Percentiles rank a stretch among this genome's conserved stretches.
phyloP scores from a whole-genome alignment of 805 yeast species.

The Alloascoidea hylecoeti region DNA sequence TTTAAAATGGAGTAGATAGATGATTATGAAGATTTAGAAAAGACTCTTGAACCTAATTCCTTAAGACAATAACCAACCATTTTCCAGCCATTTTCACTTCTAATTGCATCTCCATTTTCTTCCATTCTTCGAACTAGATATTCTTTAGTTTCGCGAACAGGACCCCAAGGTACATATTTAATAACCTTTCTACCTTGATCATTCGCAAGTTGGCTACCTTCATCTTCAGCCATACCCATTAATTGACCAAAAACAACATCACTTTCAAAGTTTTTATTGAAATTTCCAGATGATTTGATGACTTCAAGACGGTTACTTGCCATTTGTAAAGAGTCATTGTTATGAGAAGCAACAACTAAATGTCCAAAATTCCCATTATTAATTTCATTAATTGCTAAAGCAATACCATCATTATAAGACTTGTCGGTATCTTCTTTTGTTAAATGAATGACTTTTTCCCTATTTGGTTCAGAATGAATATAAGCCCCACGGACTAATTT shows the following conservation, averaged over 20 bases:
- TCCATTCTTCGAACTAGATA: constrained; percentile 80
- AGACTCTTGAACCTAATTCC: constrained; percentile 7
- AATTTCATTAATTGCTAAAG: constrained; percentile 45
- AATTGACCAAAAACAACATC: constrained; percentile 82
- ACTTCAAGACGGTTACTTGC: constrained; percentile 53
- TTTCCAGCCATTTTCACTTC: constrained; percentile 21
- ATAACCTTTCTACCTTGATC: constrained; percentile 54
- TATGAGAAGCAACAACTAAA: constrained; percentile 86
- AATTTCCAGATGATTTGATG: constrained; percentile 16
- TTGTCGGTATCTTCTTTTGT: constrained; percentile 72
- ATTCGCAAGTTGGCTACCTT: constrained; percentile 60
- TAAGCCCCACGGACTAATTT: constrained; percentile 94
- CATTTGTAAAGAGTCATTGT: constrained; percentile 58
- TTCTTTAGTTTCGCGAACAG: constrained; percentile 86
- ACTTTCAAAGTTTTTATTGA: constrained; percentile 17
- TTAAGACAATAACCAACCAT: not conserved
- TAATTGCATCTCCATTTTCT: constrained; percentile 92
- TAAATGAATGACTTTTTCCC: constrained; percentile 52
- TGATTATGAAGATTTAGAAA: too few species aligned
- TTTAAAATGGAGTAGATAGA: too few species aligned
- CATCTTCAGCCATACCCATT: constrained; percentile 90
- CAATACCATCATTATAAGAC: constrained; percentile 60
- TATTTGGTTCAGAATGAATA: constrained; percentile 73
- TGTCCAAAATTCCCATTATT: constrained; percentile 47
- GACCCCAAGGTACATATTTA: constrained; percentile 97